These are phyloP conservation scores for Diaporthe batatas DNA, from an alignment of 2,329 filamentous ascomycete genomes.

Conservation along the genomic window DNA sequence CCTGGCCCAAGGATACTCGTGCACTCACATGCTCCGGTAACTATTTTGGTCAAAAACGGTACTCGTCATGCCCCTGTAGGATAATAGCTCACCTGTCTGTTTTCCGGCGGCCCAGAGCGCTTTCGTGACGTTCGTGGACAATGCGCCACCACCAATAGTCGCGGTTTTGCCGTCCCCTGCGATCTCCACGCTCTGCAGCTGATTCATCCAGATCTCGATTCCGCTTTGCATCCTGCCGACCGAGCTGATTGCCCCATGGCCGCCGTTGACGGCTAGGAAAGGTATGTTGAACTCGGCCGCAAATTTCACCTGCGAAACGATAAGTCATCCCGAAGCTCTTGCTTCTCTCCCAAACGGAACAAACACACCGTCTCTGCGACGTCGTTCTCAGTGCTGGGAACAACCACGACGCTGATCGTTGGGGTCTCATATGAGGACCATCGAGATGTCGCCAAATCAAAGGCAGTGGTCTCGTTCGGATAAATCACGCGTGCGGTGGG, in stretches of 20 bases:
- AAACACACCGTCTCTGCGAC: slow-evolving; percentile 60
- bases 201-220: slow-evolving; percentile 62
- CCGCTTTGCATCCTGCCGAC: slow-evolving; percentile 63
- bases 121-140: slow-evolving; percentile 61
- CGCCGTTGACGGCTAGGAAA: slow-evolving; percentile 66
- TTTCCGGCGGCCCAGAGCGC: slow-evolving; percentile 64
- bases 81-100: slow-evolving; percentile 48
- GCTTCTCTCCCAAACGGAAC: slow-evolving; percentile 27
- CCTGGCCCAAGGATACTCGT: slow-evolving; percentile 57
- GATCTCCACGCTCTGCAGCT: slow-evolving; percentile 59
- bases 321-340: neutral
- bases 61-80: too few relatives aligned
- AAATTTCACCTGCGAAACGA: slow-evolving; percentile 56
- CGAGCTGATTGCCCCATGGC: slow-evolving; percentile 64
- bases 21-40: slow-evolving; percentile 67
- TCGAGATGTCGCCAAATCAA: slow-evolving; percentile 53
- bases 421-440: slow-evolving; percentile 62
- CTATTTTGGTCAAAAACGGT: slow-evolving; percentile 41
- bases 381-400: slow-evolving; percentile 62
- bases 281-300: slow-evolving; percentile 61
- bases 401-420: slow-evolving; percentile 59
- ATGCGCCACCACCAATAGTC: slow-evolving; percentile 62
- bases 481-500: slow-evolving; percentile 26
- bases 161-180: slow-evolving; percentile 58
- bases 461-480: slow-evolving; percentile 47